These are phyloP conservation scores for Venustampulla echinocandica DNA, from an alignment of 495 filamentous ascomycete species.

Conservation along the genomic window DNA sequence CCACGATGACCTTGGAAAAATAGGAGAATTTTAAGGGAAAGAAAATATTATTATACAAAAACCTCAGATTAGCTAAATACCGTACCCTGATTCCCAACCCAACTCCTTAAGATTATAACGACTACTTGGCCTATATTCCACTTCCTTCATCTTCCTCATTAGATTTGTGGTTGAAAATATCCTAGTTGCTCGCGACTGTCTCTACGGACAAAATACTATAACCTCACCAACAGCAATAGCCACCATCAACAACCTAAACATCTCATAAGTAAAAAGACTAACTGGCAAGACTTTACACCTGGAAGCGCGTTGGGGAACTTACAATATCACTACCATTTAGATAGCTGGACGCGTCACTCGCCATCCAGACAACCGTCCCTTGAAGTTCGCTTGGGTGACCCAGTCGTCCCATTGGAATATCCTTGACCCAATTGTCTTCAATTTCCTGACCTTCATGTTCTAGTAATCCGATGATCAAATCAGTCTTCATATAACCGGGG, in stretches of 20 bases:
- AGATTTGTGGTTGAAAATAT: no score
- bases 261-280: background rate
- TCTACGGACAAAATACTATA: no score
- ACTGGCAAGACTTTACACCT: background rate
- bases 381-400: conserved; percentile 25
- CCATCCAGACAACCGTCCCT: conserved; percentile 27
- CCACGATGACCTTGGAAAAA: no score
- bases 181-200: no score
- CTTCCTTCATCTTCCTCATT: no score
- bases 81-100: no score
- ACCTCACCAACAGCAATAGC: conserved; percentile 13
- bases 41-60: no score
- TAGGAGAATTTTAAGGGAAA: no score
- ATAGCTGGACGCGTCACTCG: conserved; percentile 20
- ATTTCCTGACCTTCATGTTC: conserved; percentile 14
- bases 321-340: conserved; percentile 18
- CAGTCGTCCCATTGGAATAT: conserved; percentile 23
- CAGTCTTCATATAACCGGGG: conserved; percentile 19
- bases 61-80: no score
- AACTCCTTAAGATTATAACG: no score
- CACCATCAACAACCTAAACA: conserved; percentile 14
- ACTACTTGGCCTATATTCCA: no score
- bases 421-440: conserved; percentile 19
- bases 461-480: conserved; percentile 22
- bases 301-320: background rate